A percentile compares a stretch with the other conserved stretches of the same genome.
Conservation (phyloP, 2,329 filamentous ascomycete genomes). For the Coniochaeta sp. region DNA sequence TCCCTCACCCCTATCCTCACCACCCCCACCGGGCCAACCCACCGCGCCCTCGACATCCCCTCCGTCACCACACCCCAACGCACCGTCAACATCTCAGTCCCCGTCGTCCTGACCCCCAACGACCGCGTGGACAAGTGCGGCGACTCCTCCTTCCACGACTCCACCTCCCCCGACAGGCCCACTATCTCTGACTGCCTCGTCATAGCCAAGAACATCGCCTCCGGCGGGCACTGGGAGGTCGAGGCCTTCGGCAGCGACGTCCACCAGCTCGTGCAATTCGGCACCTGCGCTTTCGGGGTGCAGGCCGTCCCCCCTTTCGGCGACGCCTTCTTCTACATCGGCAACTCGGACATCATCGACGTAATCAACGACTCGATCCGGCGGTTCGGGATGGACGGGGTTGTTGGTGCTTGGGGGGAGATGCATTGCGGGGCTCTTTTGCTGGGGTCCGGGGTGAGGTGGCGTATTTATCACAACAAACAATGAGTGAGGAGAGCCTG, state of each 20-base stretch:
- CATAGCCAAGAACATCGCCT: neutral
- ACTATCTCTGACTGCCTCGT: neutral
- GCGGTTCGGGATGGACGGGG: neutral
- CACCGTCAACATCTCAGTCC: no score
- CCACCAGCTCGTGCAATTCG: neutral
- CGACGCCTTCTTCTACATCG: neutral
- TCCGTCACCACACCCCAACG: no score
- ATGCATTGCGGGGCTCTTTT: no score
- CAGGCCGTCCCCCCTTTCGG: neutral
- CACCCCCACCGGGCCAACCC: no score
- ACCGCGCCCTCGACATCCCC: no score
- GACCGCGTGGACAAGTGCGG: neutral
- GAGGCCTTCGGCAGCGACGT: neutral
- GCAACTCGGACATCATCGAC: neutral
- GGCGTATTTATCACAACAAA: no score
- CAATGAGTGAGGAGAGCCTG: no score
- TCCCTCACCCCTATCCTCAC: no score
- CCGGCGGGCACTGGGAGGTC: neutral
- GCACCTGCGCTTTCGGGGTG: neutral
- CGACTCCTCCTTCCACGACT: neutral
- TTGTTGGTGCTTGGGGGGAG: no score
- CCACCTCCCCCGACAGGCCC: neutral
- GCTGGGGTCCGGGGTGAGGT: no score
- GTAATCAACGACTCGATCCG: neutral
- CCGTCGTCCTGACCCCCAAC: neutral